Evolutionary conservation across 2,329 filamentous ascomycete genomes (phyloP).

Genomic region (Colletotrichum shisoi): DNA sequence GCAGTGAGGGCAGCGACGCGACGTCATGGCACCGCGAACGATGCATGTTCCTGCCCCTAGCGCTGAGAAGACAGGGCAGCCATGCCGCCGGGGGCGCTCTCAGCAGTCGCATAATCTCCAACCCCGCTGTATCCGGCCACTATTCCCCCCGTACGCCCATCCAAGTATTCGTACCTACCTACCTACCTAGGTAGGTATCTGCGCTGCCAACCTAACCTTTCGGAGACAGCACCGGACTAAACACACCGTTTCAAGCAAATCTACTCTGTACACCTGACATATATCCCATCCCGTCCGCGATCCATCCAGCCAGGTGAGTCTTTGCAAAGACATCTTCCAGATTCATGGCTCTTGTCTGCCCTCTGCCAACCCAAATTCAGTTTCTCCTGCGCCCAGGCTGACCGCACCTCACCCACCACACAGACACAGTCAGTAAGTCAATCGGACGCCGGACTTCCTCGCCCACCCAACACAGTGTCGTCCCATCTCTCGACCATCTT

Average conservation of each 20-base stretch:
- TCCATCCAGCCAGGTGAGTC: constrained; percentile 1
- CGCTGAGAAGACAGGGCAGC: constrained; percentile 29
- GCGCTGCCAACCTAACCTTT: no score
- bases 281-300: neutral
- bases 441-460: constrained; percentile 6
- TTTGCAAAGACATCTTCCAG: neutral
- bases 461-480: neutral
- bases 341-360: no score
- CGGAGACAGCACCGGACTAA: constrained; percentile 5
- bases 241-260: neutral
- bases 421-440: neutral
- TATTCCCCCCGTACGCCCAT: constrained; percentile 9
- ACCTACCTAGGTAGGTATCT: no score
- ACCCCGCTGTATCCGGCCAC: constrained; percentile 33
- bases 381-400: neutral
- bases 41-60: constrained; percentile 36
- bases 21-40: constrained; percentile 33
- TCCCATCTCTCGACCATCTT: constrained; percentile 10
- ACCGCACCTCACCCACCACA: neutral
- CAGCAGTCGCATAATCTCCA: constrained; percentile 24
- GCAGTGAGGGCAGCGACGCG: constrained; percentile 11
- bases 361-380: no score
- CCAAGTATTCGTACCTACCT: no score
- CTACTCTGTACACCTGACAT: constrained; percentile 3
- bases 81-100: constrained; percentile 24